Evolutionary conservation across 148 eudicot genomes (phyloP).

Genomic region (Chenopodium quinoa): DNA sequence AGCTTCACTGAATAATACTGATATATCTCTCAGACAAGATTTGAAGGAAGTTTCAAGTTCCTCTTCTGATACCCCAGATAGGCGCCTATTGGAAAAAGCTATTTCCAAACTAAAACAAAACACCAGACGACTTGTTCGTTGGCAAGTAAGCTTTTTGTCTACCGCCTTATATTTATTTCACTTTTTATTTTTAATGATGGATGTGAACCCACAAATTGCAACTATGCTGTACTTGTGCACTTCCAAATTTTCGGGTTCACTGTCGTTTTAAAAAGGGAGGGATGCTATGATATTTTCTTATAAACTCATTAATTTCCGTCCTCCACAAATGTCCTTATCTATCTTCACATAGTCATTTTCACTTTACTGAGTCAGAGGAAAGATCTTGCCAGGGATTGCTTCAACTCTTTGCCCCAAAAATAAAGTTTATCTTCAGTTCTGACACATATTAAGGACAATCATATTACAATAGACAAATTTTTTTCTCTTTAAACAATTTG

Average conservation of each 20-base stretch:
- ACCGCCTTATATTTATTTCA: too few relatives aligned
- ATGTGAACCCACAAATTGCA: neutral
- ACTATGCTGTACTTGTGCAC: neutral
- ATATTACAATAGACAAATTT: too few relatives aligned
- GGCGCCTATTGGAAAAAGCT: constrained; percentile 50
- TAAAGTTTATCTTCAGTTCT: neutral
- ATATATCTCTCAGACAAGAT: constrained; percentile 28
- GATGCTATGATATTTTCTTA: neutral
- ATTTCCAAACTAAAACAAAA: constrained; percentile 62
- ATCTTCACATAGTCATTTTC: too few relatives aligned
- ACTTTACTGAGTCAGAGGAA: neutral
- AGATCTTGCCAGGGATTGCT: neutral
- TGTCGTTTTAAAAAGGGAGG: neutral
- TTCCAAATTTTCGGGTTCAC: neutral
- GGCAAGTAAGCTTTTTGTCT: constrained; percentile 60
- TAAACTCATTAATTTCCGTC: neutral
- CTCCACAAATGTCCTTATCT: neutral
- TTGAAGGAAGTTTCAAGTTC: constrained; percentile 37
- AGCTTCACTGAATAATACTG: constrained; percentile 21
- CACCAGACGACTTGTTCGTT: constrained; percentile 88
- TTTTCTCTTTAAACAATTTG: neutral
- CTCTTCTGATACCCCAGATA: constrained; percentile 29
- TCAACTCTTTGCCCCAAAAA: neutral
- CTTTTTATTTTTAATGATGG: neutral
- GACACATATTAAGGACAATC: neutral